These are phyloP conservation scores for Spergularia marina DNA, from an alignment of 148 eudicot species.

Conservation along the genomic window DNA sequence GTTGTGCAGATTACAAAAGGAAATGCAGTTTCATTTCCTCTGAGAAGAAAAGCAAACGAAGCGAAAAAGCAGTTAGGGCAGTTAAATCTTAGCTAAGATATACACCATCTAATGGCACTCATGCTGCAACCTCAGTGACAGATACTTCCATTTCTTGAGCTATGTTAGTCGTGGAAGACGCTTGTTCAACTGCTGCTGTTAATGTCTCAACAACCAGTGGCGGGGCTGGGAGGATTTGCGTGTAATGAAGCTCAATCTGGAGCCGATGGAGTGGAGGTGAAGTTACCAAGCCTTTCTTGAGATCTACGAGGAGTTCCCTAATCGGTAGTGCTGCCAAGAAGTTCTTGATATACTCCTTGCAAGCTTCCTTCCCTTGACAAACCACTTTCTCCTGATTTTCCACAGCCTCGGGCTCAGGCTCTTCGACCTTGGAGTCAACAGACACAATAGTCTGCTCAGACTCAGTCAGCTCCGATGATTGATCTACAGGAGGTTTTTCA, in stretches of 20 bases:
- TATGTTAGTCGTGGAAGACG: conserved; percentile 2
- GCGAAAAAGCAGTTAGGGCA: conserved; percentile 28
- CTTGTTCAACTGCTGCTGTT: conserved; percentile 2
- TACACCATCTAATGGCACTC: conserved; percentile 12
- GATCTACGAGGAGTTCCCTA: conserved; percentile 73
- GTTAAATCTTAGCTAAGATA: conserved; percentile 26
- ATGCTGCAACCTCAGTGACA: conserved; percentile 2
- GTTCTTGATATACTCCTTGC: conserved; percentile 85
- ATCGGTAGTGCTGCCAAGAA: conserved; percentile 91
- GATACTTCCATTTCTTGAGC: conserved; percentile 23
- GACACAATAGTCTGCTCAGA: conserved; percentile 17
- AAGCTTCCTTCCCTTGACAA: conserved; percentile 75
- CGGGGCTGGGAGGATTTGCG: conserved; percentile 31
- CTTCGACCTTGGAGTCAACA: conserved; percentile 17
- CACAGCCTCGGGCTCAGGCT: neutral
- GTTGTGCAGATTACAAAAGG: conserved; percentile 23
- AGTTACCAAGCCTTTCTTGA: conserved; percentile 72
- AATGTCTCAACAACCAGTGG: conserved; percentile 6
- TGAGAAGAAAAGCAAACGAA: neutral
- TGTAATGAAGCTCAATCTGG: conserved; percentile 85
- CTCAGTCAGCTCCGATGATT: conserved; percentile 13
- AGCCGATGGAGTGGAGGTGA: conserved; percentile 71
- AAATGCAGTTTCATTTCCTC: conserved; percentile 16
- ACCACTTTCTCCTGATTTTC: conserved; percentile 34
- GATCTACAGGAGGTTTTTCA: conserved; percentile 35